These are phyloP conservation scores for Talaromyces sp. DNA, from an alignment of 2,329 filamentous ascomycete species.

Conservation along the genomic window DNA sequence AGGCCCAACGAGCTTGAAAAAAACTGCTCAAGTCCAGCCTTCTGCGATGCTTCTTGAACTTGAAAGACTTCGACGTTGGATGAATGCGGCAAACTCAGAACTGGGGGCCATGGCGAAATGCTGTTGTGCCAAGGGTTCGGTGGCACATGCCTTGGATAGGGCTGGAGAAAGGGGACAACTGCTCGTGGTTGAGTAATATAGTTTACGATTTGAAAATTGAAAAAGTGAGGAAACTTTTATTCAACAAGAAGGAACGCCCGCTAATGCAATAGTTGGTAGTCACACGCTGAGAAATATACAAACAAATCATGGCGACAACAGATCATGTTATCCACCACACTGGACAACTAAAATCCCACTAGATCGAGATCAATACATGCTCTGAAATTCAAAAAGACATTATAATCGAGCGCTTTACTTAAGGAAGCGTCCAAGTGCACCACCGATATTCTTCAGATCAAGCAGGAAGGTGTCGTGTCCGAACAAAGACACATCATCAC, in stretches of 20 bases:
- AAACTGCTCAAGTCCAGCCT: too few species aligned
- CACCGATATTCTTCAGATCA: slow-evolving; percentile 89
- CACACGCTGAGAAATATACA: slow-evolving; percentile 10
- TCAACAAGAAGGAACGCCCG: slow-evolving; percentile 16
- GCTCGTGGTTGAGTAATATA: neutral
- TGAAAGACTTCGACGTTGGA: too few species aligned
- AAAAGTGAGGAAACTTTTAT: slow-evolving; percentile 7
- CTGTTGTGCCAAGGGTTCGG: neutral
- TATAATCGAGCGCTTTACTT: neutral
- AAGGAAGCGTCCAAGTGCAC: slow-evolving; percentile 77
- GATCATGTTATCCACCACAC: neutral
- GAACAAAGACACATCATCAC: slow-evolving; percentile 91
- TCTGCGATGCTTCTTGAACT: too few species aligned
- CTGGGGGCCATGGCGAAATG: too few species aligned
- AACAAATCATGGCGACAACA: neutral
- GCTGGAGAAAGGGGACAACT: neutral
- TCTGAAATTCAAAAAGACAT: neutral
- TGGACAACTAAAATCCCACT: neutral
- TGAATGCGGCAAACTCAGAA: too few species aligned
- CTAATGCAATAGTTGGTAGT: slow-evolving; percentile 18
- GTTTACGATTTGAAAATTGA: neutral
- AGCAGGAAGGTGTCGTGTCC: slow-evolving; percentile 96
- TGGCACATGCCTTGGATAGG: too few species aligned
- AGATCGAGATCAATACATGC: neutral
- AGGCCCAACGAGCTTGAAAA: too few species aligned